These are phyloP conservation scores for Aspergillus felis DNA, from an alignment of 2,329 filamentous ascomycete species.

Conservation along the genomic window DNA sequence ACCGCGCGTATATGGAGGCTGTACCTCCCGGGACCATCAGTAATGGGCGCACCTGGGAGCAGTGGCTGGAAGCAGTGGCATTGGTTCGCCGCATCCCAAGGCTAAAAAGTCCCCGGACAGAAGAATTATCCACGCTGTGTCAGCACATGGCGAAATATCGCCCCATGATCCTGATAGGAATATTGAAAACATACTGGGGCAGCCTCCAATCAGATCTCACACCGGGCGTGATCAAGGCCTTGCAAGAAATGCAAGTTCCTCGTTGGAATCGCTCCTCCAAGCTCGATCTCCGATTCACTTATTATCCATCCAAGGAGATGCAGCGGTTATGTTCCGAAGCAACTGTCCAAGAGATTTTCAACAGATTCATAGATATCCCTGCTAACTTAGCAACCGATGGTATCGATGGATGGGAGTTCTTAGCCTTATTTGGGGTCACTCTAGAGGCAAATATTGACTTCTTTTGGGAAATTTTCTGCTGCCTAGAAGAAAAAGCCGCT, in stretches of 20 bases:
- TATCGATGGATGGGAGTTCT: neutral
- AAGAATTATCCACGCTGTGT: neutral
- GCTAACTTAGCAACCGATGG: neutral
- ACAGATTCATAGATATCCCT: neutral
- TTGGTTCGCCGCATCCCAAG: conserved; percentile 3
- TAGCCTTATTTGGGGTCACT: neutral
- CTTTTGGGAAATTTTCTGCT: neutral
- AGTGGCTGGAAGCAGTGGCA: conserved; percentile 3
- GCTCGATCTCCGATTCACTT: too few species aligned
- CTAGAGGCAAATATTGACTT: neutral
- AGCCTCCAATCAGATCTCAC: neutral
- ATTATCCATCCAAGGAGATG: too few species aligned
- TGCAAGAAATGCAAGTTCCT: too few species aligned
- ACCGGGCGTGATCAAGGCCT: neutral
- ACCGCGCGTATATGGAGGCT: neutral
- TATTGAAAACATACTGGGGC: neutral
- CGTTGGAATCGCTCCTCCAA: too few species aligned
- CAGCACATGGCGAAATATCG: neutral
- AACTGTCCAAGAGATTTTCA: too few species aligned
- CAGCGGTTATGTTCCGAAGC: too few species aligned
- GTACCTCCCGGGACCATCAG: neutral
- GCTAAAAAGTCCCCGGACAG: neutral
- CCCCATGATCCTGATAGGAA: neutral
- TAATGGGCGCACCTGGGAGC: conserved; percentile 2
- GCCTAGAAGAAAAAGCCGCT: neutral